A percentile compares a stretch with the other conserved stretches of the same genome.
Evolutionary conservation across 768 basidiomycete species (phyloP).

Genomic region (Suillus paluster): DNA sequence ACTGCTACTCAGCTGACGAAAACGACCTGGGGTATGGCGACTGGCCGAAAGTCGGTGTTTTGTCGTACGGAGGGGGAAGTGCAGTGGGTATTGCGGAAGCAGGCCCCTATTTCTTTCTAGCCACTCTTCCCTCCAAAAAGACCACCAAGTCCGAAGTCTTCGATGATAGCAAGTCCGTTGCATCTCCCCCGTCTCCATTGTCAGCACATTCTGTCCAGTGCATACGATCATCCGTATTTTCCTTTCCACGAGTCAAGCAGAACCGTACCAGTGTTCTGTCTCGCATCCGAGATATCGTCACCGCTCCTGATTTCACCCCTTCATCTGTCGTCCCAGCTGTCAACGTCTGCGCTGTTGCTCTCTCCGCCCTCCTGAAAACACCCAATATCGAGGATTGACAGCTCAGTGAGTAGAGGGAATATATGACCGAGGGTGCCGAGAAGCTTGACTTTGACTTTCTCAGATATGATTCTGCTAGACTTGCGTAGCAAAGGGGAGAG

Average conservation of each 20-base stretch:
- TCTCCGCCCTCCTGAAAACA: not conserved
- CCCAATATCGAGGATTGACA: constrained; percentile 33
- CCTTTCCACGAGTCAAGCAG: not conserved
- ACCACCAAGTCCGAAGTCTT: not conserved
- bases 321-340: not conserved
- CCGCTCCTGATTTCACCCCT: not conserved
- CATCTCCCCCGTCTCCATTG: not conserved
- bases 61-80: too few relatives aligned
- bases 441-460: constrained; percentile 85
- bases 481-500: constrained; percentile 83
- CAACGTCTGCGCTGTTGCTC: not conserved
- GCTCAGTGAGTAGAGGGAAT: constrained; percentile 68
- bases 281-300: not conserved
- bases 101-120: too few relatives aligned
- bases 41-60: too few relatives aligned
- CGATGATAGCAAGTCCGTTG: not conserved
- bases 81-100: too few relatives aligned
- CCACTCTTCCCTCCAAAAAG: not conserved
- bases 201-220: not conserved
- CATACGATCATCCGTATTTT: not conserved
- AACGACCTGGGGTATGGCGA: too few relatives aligned
- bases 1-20: too few relatives aligned
- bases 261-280: not conserved
- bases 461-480: constrained; percentile 74
- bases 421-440: constrained; percentile 71